A percentile compares a stretch with the other conserved stretches of the same genome.
Conservation (phyloP, 1,284 basidiomycete species). For the Fomitopsis schrenkii region DNA sequence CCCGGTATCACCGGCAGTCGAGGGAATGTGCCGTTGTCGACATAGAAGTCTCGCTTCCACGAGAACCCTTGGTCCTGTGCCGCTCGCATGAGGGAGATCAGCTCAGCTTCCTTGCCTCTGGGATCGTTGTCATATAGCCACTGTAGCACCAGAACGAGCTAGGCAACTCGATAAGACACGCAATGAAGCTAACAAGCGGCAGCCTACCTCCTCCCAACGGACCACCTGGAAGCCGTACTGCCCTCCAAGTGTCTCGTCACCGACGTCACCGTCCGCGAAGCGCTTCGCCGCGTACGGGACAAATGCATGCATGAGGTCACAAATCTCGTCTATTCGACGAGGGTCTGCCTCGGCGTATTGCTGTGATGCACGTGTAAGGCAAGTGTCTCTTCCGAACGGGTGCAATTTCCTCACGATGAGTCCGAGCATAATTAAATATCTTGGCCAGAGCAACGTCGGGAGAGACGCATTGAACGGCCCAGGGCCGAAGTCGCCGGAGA, state of each 20-base stretch:
- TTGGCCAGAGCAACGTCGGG: constrained; percentile 2
- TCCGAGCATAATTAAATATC: constrained; percentile 5
- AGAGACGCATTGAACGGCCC: constrained; percentile 3
- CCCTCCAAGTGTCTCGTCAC: not conserved
- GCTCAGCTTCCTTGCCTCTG: not conserved
- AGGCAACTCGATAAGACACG: not conserved
- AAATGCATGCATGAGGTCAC: constrained; percentile 4
- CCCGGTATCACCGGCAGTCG: not conserved
- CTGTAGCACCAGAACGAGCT: constrained; percentile 3
- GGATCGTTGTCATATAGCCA: constrained; percentile 8
- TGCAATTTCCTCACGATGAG: not conserved
- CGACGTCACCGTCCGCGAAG: constrained; percentile 3
- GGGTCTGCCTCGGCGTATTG: constrained; percentile 7
- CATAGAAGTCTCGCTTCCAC: constrained; percentile 4
- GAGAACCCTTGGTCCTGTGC: constrained; percentile 3
- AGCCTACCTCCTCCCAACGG: constrained; percentile 5
- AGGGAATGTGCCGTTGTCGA: constrained; percentile 7
- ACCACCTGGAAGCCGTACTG: constrained; percentile 7
- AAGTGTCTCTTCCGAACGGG: not conserved
- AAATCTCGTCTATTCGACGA: not conserved
- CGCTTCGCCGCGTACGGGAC: constrained; percentile 2
- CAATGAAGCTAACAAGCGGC: not conserved
- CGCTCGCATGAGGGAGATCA: constrained; percentile 4
- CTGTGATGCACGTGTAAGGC: not conserved
- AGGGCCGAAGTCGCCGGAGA: constrained; percentile 4